Base-by-base conservation (phyloP, 2,329 filamentous ascomycete genomes). In the Mollisia scopiformis region DNA sequence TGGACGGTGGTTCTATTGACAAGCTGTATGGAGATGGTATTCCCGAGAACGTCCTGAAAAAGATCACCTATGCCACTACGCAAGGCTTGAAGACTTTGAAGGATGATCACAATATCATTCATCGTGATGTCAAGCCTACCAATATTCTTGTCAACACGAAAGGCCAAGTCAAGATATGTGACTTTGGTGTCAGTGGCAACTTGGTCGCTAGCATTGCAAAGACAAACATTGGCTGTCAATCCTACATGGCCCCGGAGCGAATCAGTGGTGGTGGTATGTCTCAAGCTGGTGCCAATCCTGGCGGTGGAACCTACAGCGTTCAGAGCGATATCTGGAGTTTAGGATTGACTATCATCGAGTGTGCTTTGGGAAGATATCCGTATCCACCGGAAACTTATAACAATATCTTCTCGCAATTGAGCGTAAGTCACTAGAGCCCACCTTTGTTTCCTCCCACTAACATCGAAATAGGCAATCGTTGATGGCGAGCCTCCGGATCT, bases 261-360 rank as follows among this genome's bases (percentile, higher is more conserved):
- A 99, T 99, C 71, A 92, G 92, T 8, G 92, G 92, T 52, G 93
- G 93, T 59, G 90, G 90, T 23, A 87, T 93, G 71, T 87, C 91
- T 61, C 85, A 89, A 63, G 83, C 86, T 3, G 89, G 89, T 27
- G 82, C 88, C 19, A 85, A 87, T 61, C 84, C 84, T 58, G 82
- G 85, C 6, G 89, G 89, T 61, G 94, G 94, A 59, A 96, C 94
- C 2, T 99, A 99, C 77, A 96, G 92, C 74, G 95, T 99, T 39
- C 95, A 98, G 77, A 97, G 92, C 73, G 95, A 99, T 74, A 94
- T 99, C 62, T 99, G 95, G 95, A 97, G 92, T 75, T 78, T 99
- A 68, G 95, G 95, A 16, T 76, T 99, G 73, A 96, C 92, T 28
- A 90, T 99, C 66, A 96, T 99, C 69, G 95, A 99, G 76, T 98